Evolutionary conservation across 495 filamentous ascomycete genomes (phyloP).

Genomic region (Evernia prunastri): DNA sequence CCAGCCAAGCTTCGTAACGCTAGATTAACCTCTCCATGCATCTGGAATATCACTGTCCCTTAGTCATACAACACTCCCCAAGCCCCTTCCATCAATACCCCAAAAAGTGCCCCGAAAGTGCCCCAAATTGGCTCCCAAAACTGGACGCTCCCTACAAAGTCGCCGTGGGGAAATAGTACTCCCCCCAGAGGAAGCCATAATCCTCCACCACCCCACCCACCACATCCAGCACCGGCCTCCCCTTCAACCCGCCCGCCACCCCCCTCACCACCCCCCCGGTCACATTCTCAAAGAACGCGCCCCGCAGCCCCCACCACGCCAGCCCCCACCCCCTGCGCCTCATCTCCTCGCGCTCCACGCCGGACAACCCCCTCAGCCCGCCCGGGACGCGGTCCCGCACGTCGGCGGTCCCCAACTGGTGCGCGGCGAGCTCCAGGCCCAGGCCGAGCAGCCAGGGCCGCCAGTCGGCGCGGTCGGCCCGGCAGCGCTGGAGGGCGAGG

Average conservation of each 20-base stretch:
- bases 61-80: not conserved
- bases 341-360: slow-evolving; percentile 83
- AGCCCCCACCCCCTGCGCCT: slow-evolving; percentile 78
- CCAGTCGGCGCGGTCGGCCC: slow-evolving; percentile 62
- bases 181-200: slow-evolving; percentile 96
- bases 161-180: slow-evolving; percentile 83
- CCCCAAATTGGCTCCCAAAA: no score
- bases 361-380: slow-evolving; percentile 64
- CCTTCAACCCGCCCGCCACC: slow-evolving; percentile 60
- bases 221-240: slow-evolving; percentile 69
- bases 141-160: slow-evolving; percentile 42
- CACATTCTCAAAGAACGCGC: slow-evolving; percentile 91
- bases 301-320: slow-evolving; percentile 91
- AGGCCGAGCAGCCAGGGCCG: slow-evolving; percentile 86
- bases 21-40: not conserved
- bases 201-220: slow-evolving; percentile 81
- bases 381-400: slow-evolving; percentile 60
- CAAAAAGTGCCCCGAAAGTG: no score
- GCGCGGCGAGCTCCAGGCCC: slow-evolving; percentile 76
- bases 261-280: slow-evolving; percentile 68
- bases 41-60: not conserved
- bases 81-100: not conserved
- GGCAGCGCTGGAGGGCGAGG: slow-evolving; percentile 66
- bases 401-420: slow-evolving; percentile 71
- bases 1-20: not conserved